Conservation (phyloP, 169 alveolate species). For the Eimeria brunetti region DNA sequence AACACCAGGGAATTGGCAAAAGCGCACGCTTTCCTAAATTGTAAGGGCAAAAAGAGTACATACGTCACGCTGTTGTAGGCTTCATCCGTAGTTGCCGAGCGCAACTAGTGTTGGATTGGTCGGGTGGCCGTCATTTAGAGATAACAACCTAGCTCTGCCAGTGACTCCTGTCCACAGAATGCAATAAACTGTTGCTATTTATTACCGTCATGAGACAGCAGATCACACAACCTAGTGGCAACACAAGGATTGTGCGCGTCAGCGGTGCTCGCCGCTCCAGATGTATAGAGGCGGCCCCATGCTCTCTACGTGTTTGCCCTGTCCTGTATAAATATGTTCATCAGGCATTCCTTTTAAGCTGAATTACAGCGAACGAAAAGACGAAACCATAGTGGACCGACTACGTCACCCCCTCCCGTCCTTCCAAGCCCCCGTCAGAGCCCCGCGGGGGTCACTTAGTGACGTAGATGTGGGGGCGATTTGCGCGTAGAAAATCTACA, state of each 20-base stretch:
- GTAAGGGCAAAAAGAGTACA: not conserved
- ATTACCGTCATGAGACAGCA: not conserved
- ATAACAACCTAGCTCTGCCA: not conserved
- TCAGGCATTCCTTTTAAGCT: not conserved
- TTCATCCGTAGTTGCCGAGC: not conserved
- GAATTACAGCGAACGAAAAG: not conserved
- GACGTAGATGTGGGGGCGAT: conserved; percentile 4
- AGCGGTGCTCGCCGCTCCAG: conserved; percentile 38
- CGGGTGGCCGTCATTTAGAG: not conserved
- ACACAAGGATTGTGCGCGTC: not conserved
- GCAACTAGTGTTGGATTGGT: not conserved
- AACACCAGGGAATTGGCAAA: not conserved
- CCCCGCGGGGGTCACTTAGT: conserved; percentile 19
- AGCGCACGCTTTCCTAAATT: not conserved
- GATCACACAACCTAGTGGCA: not conserved
- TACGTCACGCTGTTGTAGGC: not conserved
- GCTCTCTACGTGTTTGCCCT: not conserved
- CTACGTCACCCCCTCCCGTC: not conserved
- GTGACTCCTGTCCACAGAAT: not conserved
- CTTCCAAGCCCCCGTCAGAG: conserved; percentile 1
- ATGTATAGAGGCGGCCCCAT: conserved; percentile 1
- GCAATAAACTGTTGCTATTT: not conserved
- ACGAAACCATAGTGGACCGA: not conserved
- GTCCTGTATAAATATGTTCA: not conserved
- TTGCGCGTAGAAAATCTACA: not conserved